Evolutionary conservation across 2,329 filamentous ascomycete genomes (phyloP), one percentile per base, ranked within the genome.

Genomic region (Trichoderma sp.): DNA sequence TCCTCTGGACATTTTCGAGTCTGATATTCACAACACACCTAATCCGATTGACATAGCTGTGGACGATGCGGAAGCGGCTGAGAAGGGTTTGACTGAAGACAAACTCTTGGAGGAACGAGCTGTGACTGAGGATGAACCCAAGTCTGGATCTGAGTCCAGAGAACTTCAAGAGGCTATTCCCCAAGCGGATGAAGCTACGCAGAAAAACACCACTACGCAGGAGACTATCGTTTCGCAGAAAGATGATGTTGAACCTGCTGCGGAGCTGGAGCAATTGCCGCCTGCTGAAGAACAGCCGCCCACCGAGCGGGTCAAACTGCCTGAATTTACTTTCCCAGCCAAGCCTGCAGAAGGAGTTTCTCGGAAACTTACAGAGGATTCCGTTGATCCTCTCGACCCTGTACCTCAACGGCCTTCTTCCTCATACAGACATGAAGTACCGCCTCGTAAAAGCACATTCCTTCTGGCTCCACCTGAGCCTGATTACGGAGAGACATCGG

Each of bases 191-290:
- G 49, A 66, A 34, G 56, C 43, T 34, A 37, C 46, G 0, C 34
- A 13, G 21, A 64, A 71, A 28, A 75, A 74, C 59, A 24, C 70
- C 30, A 75, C 74, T 0, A 77, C n/a, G 68, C n/a, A 26, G 32
- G 24, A 34, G 69, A 5, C 60, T 63, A 30, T 30, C 26, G 52
- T 52, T 11, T 16, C 49, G 14, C 54, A 34, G 54, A 37, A 56
- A 5, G 59, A 68, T 13, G 58, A 63, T 28, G 32, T 28, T 49
- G 37, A 26, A 58, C 28, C 28, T 16, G 39, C 51, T 18, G n/a
- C 51, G 14, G 68, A 46, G 16, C 21, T 46, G 0, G 46, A 69
- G 18, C 37, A 32, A 26, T 39, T 39, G 5, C 30, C 32, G n/a
- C 28, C 28, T 16, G 39, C 39, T 30, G 68, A 68, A 24, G 70